Conservation (phyloP, 1,284 basidiomycete species). For the Cryptococcus jaspeensis region DNA sequence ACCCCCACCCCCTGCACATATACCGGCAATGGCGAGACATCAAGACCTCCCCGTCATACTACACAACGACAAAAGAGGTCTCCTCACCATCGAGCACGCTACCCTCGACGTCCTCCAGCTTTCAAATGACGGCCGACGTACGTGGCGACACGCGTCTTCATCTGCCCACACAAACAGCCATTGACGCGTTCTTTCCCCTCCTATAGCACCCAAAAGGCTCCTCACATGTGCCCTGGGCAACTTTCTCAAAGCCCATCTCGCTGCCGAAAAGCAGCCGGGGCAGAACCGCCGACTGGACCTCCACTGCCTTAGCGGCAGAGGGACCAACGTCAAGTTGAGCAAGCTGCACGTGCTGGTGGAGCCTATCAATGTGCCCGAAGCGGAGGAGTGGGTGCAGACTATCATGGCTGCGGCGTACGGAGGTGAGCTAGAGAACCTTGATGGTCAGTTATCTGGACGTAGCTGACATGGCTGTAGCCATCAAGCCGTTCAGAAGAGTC, state of each 20-base stretch:
- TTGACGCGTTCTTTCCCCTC: not conserved
- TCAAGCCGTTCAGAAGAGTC: constrained; percentile 58
- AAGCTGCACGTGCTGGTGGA: constrained; percentile 48
- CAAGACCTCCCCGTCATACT: constrained; percentile 44
- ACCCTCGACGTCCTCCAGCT: constrained; percentile 44
- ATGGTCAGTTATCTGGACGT: not conserved
- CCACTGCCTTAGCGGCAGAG: constrained; percentile 28
- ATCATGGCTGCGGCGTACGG: constrained; percentile 64
- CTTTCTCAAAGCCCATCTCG: constrained; percentile 33
- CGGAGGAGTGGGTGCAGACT: constrained; percentile 59
- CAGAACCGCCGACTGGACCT: constrained; percentile 34
- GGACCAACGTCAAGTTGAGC: constrained; percentile 27
- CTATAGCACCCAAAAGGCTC: constrained; percentile 41
- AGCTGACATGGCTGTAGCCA: constrained; percentile 47
- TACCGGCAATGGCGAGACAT: constrained; percentile 4
- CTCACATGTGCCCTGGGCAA: constrained; percentile 34
- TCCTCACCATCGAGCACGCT: constrained; percentile 43
- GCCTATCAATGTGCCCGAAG: constrained; percentile 38
- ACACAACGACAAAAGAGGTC: constrained; percentile 43
- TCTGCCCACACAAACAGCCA: not conserved
- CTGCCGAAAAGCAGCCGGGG: constrained; percentile 5
- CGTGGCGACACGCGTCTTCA: constrained; percentile 14
- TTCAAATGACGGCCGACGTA: constrained; percentile 44
- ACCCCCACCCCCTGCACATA: not conserved
- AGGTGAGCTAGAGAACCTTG: constrained; percentile 51